Conservation (phyloP, 176 grass and related monocot species). For the Oryza officinalis region DNA sequence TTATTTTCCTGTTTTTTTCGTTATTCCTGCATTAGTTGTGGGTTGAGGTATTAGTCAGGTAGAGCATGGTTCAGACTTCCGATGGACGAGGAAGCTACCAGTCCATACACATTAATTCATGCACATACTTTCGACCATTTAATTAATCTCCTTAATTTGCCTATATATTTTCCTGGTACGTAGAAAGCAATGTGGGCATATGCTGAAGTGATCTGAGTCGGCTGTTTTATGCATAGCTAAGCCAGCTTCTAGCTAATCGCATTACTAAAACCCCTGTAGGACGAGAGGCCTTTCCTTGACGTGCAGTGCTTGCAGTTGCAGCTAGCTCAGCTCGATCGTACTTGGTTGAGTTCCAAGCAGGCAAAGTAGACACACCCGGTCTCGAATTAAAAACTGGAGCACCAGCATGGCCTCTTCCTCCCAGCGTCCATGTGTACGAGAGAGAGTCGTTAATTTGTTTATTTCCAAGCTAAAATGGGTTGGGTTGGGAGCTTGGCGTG, state of each 20-base stretch:
- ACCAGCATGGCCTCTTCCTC: slow-evolving; percentile 6
- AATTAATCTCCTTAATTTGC: not conserved
- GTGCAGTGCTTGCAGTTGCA: slow-evolving; percentile 71
- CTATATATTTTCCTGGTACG: not conserved
- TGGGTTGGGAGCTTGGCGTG: not conserved
- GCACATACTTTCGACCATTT: not conserved
- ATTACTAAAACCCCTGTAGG: slow-evolving; percentile 39
- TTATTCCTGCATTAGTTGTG: too few species aligned
- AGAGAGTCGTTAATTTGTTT: slow-evolving; percentile 14
- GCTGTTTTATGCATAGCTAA: not conserved
- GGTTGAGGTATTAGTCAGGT: too few species aligned
- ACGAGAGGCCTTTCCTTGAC: slow-evolving; percentile 60
- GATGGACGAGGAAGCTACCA: not conserved
- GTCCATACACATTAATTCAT: not conserved
- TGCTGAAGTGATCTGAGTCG: not conserved
- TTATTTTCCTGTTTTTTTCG: too few species aligned
- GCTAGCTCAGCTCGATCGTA: not conserved
- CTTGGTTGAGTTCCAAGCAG: slow-evolving; percentile 48
- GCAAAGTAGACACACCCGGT: slow-evolving; percentile 27
- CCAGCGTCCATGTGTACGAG: slow-evolving; percentile 1
- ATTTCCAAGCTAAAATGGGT: not conserved
- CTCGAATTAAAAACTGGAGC: slow-evolving; percentile 31
- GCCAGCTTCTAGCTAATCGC: slow-evolving; percentile 40
- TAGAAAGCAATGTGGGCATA: not conserved
- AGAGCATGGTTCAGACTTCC: too few species aligned